Base-by-base conservation (phyloP, 1,284 basidiomycete genomes). In the Ceratobasidium sp. region DNA sequence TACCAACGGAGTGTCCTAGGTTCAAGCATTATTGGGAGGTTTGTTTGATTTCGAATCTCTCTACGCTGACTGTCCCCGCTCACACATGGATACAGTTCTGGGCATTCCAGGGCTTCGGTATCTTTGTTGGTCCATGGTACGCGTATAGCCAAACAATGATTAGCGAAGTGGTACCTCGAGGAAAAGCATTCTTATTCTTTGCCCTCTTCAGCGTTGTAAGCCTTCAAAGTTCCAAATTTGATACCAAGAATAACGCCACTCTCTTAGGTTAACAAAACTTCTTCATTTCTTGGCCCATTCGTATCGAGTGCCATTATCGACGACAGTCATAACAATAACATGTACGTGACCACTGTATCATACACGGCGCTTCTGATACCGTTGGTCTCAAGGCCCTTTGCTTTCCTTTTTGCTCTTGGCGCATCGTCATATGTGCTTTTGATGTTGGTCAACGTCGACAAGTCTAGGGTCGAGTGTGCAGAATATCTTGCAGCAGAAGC, bases 121-220 rank as follows among this genome's bases (percentile, higher is more conserved):
- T 94, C 50, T 88, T 93, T 87, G 92, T 94, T 5, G 94, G 94
- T 81, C 93, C 93, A 0, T 95, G 93, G 93, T 77, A 94, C 83
- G 92, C 94, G 44, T 92, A 93, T 81, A 91, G 91, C 82, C 92
- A 94, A 84, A 94, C 93, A 0, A 93, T 94, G 93, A 94, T 95
- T 77, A 92, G 91, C 81, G 93, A 95, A 81, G 93, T 95, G 8
- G 92, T 92, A 18, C 94, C 94, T 14, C 85, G 90, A 27, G 44
- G 57, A n/a, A 80, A 79, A 23, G 78, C 82, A 81, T 93, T 93
- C 83, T 85, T 93, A 27, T 94, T 94, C 85, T 94, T 94, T 82
- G 89, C 91, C 18, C 83, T 94, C n/a, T 93, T 93, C 82, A 92
- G 91, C 16, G 90, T 93, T 78, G 90, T 82, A 38, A 80, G 82